Evolutionary conservation across 2,329 filamentous ascomycete species (phyloP).

Genomic region (Ascochyta fabae): DNA sequence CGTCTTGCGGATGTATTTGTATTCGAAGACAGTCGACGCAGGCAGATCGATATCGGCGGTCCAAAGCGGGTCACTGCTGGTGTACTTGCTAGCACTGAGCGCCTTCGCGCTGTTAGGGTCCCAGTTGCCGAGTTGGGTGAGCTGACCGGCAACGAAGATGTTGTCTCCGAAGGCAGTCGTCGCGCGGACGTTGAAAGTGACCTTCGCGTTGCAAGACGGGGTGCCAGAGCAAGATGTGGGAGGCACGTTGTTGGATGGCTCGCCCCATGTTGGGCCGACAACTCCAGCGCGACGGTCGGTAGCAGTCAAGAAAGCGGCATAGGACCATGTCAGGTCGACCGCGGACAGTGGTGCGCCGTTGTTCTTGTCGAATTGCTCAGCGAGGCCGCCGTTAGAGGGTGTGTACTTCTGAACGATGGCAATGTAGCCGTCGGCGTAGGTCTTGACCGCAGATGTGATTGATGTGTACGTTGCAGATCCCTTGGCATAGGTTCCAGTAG

Average conservation of each 20-base stretch:
- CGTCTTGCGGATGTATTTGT: slow-evolving; percentile 56
- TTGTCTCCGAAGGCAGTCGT: slow-evolving; percentile 58
- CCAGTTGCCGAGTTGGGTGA: slow-evolving; percentile 54
- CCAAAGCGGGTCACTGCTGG: slow-evolving; percentile 55
- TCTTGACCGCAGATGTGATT: slow-evolving; percentile 66
- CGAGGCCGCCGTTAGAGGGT: slow-evolving; percentile 65
- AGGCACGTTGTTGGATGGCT: slow-evolving; percentile 55
- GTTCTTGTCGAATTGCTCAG: slow-evolving; percentile 69
- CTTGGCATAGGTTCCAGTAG: slow-evolving; percentile 69
- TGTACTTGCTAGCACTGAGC: slow-evolving; percentile 53
- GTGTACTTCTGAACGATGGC: slow-evolving; percentile 58
- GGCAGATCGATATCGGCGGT: slow-evolving; percentile 48
- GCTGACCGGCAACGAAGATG: slow-evolving; percentile 54
- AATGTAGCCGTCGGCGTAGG: slow-evolving; percentile 67
- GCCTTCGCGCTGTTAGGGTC: slow-evolving; percentile 47
- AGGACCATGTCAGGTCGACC: slow-evolving; percentile 74
- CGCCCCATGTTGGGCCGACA: slow-evolving; percentile 24
- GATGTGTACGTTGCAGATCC: slow-evolving; percentile 60
- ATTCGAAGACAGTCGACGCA: slow-evolving; percentile 51
- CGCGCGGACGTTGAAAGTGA: slow-evolving; percentile 58
- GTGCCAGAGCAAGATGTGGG: slow-evolving; percentile 30
- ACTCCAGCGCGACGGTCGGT: slow-evolving; percentile 22
- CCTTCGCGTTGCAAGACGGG: slow-evolving; percentile 31
- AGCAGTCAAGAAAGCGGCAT: slow-evolving; percentile 69
- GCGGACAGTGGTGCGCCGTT: slow-evolving; percentile 64